These are phyloP conservation scores for Carnegiea gigantea DNA, from an alignment of 179 eudicot genomes.

Conservation along the genomic window DNA sequence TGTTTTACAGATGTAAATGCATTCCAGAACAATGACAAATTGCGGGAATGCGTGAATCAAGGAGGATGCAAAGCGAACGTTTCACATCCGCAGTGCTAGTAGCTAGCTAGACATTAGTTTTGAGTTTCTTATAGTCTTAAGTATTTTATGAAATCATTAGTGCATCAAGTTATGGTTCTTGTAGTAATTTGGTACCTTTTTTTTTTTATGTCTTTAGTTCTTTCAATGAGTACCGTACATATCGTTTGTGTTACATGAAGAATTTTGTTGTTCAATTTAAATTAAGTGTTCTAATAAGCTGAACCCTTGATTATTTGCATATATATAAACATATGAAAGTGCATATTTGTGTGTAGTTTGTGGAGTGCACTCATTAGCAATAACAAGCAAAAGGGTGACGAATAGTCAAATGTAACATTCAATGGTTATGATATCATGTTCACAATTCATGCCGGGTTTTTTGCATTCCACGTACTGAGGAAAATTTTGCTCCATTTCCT, in stretches of 20 bases:
- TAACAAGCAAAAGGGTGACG: constrained; percentile 1
- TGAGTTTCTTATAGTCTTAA: constrained; percentile 4
- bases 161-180: neutral
- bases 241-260: neutral
- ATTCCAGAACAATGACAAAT: neutral
- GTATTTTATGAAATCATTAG: constrained; percentile 7
- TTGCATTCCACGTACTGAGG: constrained; percentile 18
- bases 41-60: neutral
- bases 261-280: neutral
- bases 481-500: constrained; percentile 19
- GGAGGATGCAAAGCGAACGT: neutral
- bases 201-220: neutral
- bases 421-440: constrained; percentile 26
- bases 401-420: constrained; percentile 17
- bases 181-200: constrained; percentile 3
- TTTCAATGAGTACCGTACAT: neutral
- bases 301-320: neutral
- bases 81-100: neutral
- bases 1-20: constrained; percentile 7
- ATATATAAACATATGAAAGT: neutral
- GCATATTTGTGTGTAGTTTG: too few relatives aligned
- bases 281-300: too few relatives aligned
- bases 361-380: too few relatives aligned
- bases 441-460: constrained; percentile 21
- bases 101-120: neutral